These are phyloP conservation scores for Esteya vermicola DNA, from an alignment of 2,329 filamentous ascomycete species.

Conservation along the genomic window DNA sequence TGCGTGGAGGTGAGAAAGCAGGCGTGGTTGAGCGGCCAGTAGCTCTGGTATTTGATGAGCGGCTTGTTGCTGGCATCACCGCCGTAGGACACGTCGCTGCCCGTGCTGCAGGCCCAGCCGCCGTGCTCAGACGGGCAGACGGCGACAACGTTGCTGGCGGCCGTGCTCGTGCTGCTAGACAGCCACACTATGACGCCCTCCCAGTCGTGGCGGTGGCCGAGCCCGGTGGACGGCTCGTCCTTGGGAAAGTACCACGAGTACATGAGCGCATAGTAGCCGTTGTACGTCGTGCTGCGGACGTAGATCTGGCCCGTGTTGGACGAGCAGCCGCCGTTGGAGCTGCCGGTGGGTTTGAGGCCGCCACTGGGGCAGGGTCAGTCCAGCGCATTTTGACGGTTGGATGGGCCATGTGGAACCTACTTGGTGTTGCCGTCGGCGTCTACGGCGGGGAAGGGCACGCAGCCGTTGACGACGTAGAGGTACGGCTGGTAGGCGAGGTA, in stretches of 20 bases:
- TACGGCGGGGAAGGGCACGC: constrained; percentile 48
- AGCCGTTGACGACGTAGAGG: constrained; percentile 41
- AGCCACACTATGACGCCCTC: constrained; percentile 20
- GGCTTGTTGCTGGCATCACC: constrained; percentile 12
- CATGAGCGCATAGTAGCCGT: constrained; percentile 22
- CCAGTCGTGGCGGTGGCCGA: constrained; percentile 26
- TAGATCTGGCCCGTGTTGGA: constrained; percentile 23
- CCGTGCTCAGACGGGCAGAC: constrained; percentile 22
- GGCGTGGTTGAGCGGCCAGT: constrained; percentile 19
- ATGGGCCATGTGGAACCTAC: no score
- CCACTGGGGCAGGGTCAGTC: constrained; percentile 13
- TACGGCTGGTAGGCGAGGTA: constrained; percentile 42
- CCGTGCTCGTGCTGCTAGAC: constrained; percentile 14
- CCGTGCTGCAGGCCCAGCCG: constrained; percentile 15
- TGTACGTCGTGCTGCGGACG: constrained; percentile 16
- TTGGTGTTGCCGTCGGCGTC: constrained; percentile 41
- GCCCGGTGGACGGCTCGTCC: constrained; percentile 21
- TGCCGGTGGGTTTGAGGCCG: constrained; percentile 19
- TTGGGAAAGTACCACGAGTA: constrained; percentile 33
- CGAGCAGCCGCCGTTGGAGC: constrained; percentile 17
- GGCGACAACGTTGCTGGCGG: constrained; percentile 18
- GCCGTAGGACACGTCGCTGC: constrained; percentile 7
- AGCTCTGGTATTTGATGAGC: constrained; percentile 20
- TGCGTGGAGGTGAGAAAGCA: constrained; percentile 2
- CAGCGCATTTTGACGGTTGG: no score